Base-by-base conservation (phyloP, 2,329 filamentous ascomycete species). In the Nigrospora oryzae region DNA sequence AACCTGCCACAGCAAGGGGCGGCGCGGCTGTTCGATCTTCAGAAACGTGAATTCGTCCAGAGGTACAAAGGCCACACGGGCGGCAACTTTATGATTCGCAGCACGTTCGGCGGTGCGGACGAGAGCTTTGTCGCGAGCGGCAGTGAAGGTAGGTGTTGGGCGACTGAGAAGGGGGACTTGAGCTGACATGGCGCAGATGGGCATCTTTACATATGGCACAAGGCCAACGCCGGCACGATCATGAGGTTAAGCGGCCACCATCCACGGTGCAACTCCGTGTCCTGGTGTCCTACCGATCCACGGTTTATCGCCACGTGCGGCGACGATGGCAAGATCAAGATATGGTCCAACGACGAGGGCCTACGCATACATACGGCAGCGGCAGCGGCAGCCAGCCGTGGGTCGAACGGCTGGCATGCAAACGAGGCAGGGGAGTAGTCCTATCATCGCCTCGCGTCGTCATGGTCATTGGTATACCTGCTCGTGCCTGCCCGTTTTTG, bases 71-170 rank as follows among this genome's bases (percentile, higher is more conserved):
- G 89, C 0, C 85, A 90, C 49, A 77, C 74, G 37, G 87, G 89
- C 50, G 83, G 81, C 44, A 70, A 84, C 2, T 95, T 73, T 58
- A 77, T 96, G 45, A 94, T 98, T 47, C 77, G 91, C 42, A 86
- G 83, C 56, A 71, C 75, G 0, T 93, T 96, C 64, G 93, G 93
- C 15, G 93, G 93, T 31, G 90, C 91, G 1, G 84, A 87, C 47
- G 89, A 96, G 66, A 90, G 84, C 60, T 96, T 96, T 62, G 84
- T 97, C 11, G 74, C 94, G 28, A 91, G 87, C 56, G 93, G 93
- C 11, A 95, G 89, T 56, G 89, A 96, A 75, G 86, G 88, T 89
- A 68, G 57, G 71, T 13, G 15, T 16, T 44, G 41, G 23, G 7
- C 5, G 7, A 28, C 5, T 10, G 23, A 28, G 8, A 5, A 10